Evolutionary conservation across 495 filamentous ascomycete genomes (phyloP), one percentile per base, ranked within the genome.

Genomic region (Thozetella sp.): DNA sequence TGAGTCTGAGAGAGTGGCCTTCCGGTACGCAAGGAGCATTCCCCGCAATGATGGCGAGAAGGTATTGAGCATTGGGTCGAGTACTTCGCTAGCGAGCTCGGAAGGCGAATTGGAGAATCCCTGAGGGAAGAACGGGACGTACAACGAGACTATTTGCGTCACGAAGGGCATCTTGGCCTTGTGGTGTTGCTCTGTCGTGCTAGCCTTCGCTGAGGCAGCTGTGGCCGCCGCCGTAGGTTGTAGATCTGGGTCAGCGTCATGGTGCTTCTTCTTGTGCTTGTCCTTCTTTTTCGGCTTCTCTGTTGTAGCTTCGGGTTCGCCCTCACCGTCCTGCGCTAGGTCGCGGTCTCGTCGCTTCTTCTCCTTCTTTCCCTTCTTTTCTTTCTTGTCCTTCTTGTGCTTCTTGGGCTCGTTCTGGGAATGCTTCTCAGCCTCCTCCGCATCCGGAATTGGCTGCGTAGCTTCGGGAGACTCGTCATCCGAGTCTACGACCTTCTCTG

Each of bases 71-170:
- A 81, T 72, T 9, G 76, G 76, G 15, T 74, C 67, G 51, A 82
- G 71, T 37, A 81, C 75, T 30, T 82, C 77, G 2, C 72, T 69
- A 2, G 72, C 74, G 34, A 74, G 67, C 27, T 75, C 75, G 55
- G 79, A 74, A 48, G 79, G 52, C 0, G 77, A 76, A 27, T 78
- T 72, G 57, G 72, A 73, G 58, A 79, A 76, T 19, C 76, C 78
- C 26, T 72, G 57, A 1, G 79, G 79, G 59, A 68, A 78, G 61
- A 82, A 69, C 6, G 79, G 74, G 11, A 80, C 69, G 64, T 80
- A 81, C 30, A 81, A 74, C 10, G 79, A 80, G 46, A 79, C 65
- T 22, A 74, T 73, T 56, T 81, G 79, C 19, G 72, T 79, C 56
- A 74, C 81, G 64, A 82, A 79, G 3, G 79, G 79, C 23, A 76